A percentile compares a stretch with the other conserved stretches of the same genome.
Evolutionary conservation across 2,329 filamentous ascomycete genomes (phyloP).

Genomic region (Fonsecaea erecta): DNA sequence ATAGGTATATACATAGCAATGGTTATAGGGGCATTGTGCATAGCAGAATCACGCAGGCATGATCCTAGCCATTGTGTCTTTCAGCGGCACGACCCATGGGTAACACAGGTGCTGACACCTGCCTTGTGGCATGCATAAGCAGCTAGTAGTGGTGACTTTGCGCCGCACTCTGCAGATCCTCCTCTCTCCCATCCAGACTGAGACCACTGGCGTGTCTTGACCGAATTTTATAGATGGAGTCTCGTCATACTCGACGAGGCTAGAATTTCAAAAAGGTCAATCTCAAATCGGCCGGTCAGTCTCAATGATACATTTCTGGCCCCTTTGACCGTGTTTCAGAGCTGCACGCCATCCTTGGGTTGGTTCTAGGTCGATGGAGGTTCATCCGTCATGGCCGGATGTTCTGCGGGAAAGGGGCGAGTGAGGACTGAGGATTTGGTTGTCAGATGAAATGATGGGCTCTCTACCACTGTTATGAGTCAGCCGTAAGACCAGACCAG

Average conservation of each 20-base stretch:
- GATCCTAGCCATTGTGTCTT: neutral
- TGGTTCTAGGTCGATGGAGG: neutral
- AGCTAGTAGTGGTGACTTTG: neutral
- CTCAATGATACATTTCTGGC: conserved; percentile 7
- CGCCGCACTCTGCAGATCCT: conserved; percentile 12
- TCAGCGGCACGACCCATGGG: conserved; percentile 8
- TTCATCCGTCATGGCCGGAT: neutral
- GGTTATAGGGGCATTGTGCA: neutral
- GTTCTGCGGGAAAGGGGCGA: neutral
- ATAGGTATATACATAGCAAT: neutral
- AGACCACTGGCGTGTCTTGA: conserved; percentile 6
- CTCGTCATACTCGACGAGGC: conserved; percentile 6
- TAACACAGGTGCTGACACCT: conserved; percentile 12
- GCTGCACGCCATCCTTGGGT: neutral
- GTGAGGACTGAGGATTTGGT: neutral
- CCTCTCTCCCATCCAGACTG: conserved; percentile 14
- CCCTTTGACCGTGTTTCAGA: conserved; percentile 10
- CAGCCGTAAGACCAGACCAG: neutral
- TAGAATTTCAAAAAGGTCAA: conserved; percentile 10
- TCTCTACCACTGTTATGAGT: neutral
- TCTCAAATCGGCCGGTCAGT: conserved; percentile 18
- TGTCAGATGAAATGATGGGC: neutral
- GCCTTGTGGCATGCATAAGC: conserved; percentile 1
- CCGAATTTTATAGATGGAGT: neutral
- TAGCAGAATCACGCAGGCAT: neutral